phyloP scores from a whole-genome alignment of 768 basidiomycete genomes.

The Amanita inopinata region DNA sequence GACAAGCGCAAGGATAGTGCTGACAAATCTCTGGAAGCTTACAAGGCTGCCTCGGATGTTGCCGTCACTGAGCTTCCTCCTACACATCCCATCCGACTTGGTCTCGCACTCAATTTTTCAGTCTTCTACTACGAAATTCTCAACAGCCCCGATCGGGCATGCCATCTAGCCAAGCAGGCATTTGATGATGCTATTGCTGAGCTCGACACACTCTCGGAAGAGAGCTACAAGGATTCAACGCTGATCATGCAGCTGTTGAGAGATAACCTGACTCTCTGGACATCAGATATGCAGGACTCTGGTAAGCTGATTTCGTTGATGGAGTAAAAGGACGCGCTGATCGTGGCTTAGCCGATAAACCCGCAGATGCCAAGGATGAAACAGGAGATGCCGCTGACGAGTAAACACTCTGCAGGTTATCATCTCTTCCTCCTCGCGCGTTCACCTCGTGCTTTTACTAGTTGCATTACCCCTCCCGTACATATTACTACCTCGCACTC shows the following conservation, averaged over 20 bases:
- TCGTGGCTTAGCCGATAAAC: slow-evolving; percentile 47
- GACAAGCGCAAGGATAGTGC: slow-evolving; percentile 96
- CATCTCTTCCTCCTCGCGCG: slow-evolving; percentile 12
- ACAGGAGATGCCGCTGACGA: slow-evolving; percentile 55
- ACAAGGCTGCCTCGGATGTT: slow-evolving; percentile 97
- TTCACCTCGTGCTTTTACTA: slow-evolving; percentile 12
- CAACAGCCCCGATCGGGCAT: slow-evolving; percentile 97
- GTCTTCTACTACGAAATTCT: slow-evolving; percentile 99
- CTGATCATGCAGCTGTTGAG: slow-evolving; percentile 94
- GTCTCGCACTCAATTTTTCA: slow-evolving; percentile 97
- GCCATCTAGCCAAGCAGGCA: slow-evolving; percentile 97
- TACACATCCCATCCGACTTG: slow-evolving; percentile 96
- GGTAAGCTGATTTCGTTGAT: slow-evolving; percentile 34
- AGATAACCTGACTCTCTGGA: slow-evolving; percentile 98
- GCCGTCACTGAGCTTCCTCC: slow-evolving; percentile 92
- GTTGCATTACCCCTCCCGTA: slow-evolving; percentile 15
- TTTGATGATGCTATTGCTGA: slow-evolving; percentile 99
- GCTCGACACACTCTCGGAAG: slow-evolving; percentile 96
- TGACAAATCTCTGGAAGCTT: slow-evolving; percentile 93
- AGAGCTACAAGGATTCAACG: slow-evolving; percentile 99
- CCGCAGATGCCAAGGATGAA: slow-evolving; percentile 63
- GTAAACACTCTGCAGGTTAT: slow-evolving; percentile 28
- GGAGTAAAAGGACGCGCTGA: slow-evolving; percentile 5
- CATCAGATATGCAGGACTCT: slow-evolving; percentile 93
- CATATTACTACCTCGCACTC: slow-evolving; percentile 10